Base-by-base conservation (phyloP, 345 rosid species). In the Eutrema yunnanense region DNA sequence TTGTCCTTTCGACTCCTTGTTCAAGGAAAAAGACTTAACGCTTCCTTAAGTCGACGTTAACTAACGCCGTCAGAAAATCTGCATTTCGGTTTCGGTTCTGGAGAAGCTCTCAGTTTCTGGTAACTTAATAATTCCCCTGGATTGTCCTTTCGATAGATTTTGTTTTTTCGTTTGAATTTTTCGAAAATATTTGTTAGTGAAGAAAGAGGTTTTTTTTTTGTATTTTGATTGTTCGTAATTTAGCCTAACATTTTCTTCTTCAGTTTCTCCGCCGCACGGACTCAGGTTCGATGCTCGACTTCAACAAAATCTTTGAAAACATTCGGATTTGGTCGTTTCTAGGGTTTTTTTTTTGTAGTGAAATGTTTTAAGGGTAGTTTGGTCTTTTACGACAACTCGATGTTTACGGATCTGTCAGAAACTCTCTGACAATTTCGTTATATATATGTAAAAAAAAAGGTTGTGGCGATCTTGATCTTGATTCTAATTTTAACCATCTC, bases 351-450 rank as follows among this genome's bases (percentile, higher is more conserved):
- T 22, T 22, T 78, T 61, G 34, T 34, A 72, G 61, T 41, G 44
- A 47, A 34, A 62, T 14, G 75, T 41, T 71, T 47, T 6, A 66
- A 73, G 71, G 83, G 57, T 64, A 73, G 36, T 78, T 72, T 75
- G 12, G 83, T 79, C 66, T 69, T 77, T 73, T 40, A 0, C 26
- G 1, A 22, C 26, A 56, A 53, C 41, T 63, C 76, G 46, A 48
- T 46, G 61, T 57, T 76, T 76, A 70, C 67, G 75, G 76, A 76
- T 76, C 75, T 53, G 76, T 76, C 72, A 54, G 79, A 69, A 64
- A 0, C 43, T 54, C 54, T 64, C 71, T 76, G 75, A 76, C 75
- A 64, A 29, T 69, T 67, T 74, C 62, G 30, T 48, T 46, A 36
- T 52, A 12, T 19, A 19, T 19, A 19, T 19, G 1, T 22, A 22